phyloP scores from a whole-genome alignment of 1,284 basidiomycete genomes.

The Tilletia horrida region DNA sequence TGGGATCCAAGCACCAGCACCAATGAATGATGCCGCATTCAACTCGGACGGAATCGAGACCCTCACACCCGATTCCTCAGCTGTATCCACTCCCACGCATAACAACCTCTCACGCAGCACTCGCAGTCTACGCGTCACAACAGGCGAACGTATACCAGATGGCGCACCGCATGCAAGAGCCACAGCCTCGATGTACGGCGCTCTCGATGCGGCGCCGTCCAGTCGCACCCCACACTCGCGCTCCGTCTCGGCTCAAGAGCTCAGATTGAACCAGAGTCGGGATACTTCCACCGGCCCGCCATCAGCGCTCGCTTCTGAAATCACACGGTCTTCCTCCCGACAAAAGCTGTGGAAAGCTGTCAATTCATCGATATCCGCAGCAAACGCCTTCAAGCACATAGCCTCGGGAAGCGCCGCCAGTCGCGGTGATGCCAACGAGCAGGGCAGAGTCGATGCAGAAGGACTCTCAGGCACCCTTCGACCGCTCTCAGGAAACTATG shows the following conservation, averaged over 20 bases:
- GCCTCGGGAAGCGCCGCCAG: not conserved
- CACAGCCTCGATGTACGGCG: not conserved
- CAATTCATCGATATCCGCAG: slow-evolving; percentile 10
- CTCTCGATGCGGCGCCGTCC: not conserved
- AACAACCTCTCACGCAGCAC: no score
- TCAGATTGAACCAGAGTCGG: not conserved
- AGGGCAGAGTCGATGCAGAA: slow-evolving; percentile 37
- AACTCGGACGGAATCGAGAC: no score
- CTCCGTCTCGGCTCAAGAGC: not conserved
- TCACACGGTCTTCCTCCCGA: not conserved
- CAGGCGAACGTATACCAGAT: no score
- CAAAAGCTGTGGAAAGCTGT: slow-evolving; percentile 18
- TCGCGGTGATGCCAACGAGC: slow-evolving; percentile 22
- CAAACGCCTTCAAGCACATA: slow-evolving; percentile 4
- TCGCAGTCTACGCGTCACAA: no score
- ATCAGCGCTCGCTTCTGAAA: not conserved
- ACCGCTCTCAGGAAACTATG: slow-evolving; percentile 31
- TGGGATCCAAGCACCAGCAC: no score
- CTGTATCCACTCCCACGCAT: no score
- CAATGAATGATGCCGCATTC: no score
- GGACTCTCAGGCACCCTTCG: slow-evolving; percentile 36
- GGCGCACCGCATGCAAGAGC: no score
- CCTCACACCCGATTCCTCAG: no score
- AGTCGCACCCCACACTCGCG: not conserved
- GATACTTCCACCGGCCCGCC: not conserved